Percentiles rank a stretch among this genome's conserved stretches.
These are phyloP conservation scores for Conidiobolus incongruus DNA, from an alignment of 371 early-diverging fungal species.

Conservation along the genomic window DNA sequence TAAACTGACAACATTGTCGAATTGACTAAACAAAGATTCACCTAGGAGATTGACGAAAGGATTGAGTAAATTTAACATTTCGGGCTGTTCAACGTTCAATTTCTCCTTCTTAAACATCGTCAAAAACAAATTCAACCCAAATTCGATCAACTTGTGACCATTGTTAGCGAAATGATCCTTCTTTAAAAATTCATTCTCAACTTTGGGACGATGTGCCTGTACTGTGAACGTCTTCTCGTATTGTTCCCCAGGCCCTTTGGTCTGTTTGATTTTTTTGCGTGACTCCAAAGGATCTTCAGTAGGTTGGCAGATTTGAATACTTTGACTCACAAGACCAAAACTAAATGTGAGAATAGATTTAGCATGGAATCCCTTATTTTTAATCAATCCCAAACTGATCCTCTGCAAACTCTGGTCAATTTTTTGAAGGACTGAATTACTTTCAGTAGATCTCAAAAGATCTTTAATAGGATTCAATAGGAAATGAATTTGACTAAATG, in stretches of 20 bases:
- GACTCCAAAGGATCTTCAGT: slow-evolving; percentile 8
- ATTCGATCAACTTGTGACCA: slow-evolving; percentile 72
- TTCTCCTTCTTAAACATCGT: slow-evolving; percentile 39
- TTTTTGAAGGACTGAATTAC: slow-evolving; percentile 39
- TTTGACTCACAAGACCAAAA: slow-evolving; percentile 62
- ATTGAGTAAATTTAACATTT: slow-evolving; percentile 39
- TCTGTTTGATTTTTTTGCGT: slow-evolving; percentile 19
- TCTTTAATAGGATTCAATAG: slow-evolving; percentile 69
- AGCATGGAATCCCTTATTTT: slow-evolving; percentile 41
- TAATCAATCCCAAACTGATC: slow-evolving; percentile 50
- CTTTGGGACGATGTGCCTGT: slow-evolving; percentile 31
- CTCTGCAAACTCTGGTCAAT: slow-evolving; percentile 56
- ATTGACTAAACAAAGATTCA: slow-evolving; percentile 57
- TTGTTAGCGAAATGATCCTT: slow-evolving; percentile 45
- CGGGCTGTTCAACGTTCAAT: slow-evolving; percentile 20
- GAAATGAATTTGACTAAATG: slow-evolving; percentile 31
- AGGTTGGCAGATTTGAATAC: slow-evolving; percentile 22
- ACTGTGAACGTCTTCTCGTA: slow-evolving; percentile 41
- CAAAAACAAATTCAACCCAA: slow-evolving; percentile 61
- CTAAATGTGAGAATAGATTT: slow-evolving; percentile 51
- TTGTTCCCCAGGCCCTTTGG: slow-evolving; percentile 19
- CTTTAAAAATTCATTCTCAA: slow-evolving; percentile 8
- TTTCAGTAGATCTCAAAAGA: slow-evolving; percentile 61
- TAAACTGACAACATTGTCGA: slow-evolving; percentile 34
- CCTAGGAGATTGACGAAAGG: slow-evolving; percentile 61